These are phyloP conservation scores for Arthrobotrys conoides DNA, from an alignment of 2,329 filamentous ascomycete species.

Conservation along the genomic window DNA sequence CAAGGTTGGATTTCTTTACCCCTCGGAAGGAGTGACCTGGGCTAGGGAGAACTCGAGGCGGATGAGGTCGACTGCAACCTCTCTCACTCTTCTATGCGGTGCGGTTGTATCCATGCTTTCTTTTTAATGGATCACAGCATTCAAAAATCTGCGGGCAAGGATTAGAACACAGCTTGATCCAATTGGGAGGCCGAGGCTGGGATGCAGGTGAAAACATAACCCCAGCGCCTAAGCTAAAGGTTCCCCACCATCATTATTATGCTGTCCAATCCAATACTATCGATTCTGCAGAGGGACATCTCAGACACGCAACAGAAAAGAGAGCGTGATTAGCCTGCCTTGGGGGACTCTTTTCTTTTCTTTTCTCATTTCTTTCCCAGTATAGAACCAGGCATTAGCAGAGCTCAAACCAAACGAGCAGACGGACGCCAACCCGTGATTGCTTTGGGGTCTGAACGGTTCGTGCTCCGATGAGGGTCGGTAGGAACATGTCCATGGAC, in stretches of 20 bases:
- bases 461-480: conserved; percentile 43
- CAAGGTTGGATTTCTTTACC: conserved; percentile 40
- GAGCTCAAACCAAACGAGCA: conserved; percentile 59
- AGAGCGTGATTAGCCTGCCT: conserved; percentile 61
- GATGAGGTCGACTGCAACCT: conserved; percentile 47
- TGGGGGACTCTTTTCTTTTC: conserved; percentile 35
- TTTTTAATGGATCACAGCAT: conserved; percentile 60
- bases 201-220: conserved; percentile 60
- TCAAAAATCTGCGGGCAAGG: conserved; percentile 59
- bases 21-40: conserved; percentile 51
- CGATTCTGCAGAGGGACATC: conserved; percentile 58
- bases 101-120: conserved; percentile 58
- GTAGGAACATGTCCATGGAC: conserved; percentile 8
- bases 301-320: conserved; percentile 52
- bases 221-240: conserved; percentile 61
- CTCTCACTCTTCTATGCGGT: conserved; percentile 24
- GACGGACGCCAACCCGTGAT: conserved; percentile 56
- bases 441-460: conserved; percentile 52
- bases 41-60: conserved; percentile 19
- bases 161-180: conserved; percentile 50
- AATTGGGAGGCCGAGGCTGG: conserved; percentile 61
- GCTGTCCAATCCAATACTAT: conserved; percentile 61
- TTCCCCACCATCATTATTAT: conserved; percentile 58
- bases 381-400: conserved; percentile 41
- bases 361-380: conserved; percentile 48